Evolutionary conservation across 805 yeast genomes (phyloP), one percentile per base, ranked within the genome.

Genomic region (Yamadazyma akitaensis): DNA sequence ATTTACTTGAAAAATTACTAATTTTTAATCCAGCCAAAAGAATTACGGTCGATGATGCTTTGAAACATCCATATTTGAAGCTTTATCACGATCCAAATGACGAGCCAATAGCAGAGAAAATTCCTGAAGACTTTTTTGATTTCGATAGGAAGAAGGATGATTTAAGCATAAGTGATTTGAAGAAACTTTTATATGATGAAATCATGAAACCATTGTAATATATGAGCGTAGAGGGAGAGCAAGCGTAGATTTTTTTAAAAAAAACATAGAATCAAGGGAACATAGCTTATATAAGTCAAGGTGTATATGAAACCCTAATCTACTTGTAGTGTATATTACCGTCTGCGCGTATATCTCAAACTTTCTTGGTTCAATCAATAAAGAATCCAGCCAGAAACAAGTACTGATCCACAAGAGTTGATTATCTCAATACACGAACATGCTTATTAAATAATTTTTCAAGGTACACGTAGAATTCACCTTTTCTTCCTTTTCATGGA

Each of bases 51-150:
- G 77, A 75, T 48, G 84, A 85, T 51, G 94, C 95, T 0, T 72
- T 88, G 53, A 73, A 76, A 49, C 96, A 88, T 63, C 89, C 88
- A 40, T 94, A 96, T 87, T 83, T 95, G 62, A 68, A 76, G 42
- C 78, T 86, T n/a, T 92, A 92, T 67, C 98, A 92, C 64, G 98
- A 92, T 60, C 96, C 97, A 2, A 81, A 79, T 45, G 98, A 92
- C 63, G 98, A 92, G 66, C 98, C 98, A 0, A 75, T 74, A 33
- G 90, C 94, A 31, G 80, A 81, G 16, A 87, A 90, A 41, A 84
- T 94, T 18, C 91, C 95, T 0, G 82, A 82, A 35, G 90, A 85
- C 55, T 90, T 92, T 63, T 92, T 94, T 58, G 91, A 86, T 51
- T 94, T 94, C 58, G 99, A 94, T 64, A 78, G 80, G 55, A 73